Evolutionary conservation across 768 basidiomycete genomes (phyloP).

Genomic region (Cystofilobasidium bisporidii): DNA sequence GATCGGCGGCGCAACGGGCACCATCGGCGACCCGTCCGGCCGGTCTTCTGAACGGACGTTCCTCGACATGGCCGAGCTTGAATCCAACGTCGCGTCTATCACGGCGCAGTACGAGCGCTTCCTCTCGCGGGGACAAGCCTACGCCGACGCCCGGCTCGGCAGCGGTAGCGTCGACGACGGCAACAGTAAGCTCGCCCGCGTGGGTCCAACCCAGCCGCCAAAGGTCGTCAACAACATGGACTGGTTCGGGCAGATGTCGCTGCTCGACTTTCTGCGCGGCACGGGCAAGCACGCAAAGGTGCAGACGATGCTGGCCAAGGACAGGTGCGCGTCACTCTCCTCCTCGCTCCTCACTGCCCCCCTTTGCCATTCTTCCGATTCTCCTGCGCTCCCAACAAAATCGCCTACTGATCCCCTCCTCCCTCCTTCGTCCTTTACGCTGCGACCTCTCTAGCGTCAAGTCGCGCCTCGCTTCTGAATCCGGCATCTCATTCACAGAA

Average conservation of each 20-base stretch:
- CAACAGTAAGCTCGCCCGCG: conserved; percentile 2
- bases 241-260: conserved; percentile 64
- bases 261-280: conserved; percentile 73
- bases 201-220: conserved; percentile 31
- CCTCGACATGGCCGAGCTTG: conserved; percentile 53
- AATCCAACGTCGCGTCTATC: conserved; percentile 57
- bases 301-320: conserved; percentile 78
- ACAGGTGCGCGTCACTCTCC: conserved; percentile 73
- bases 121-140: conserved; percentile 56
- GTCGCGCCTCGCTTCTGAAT: conserved; percentile 21
- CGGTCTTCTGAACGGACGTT: conserved; percentile 67
- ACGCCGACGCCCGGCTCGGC: conserved; percentile 46
- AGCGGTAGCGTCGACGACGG: conserved; percentile 1
- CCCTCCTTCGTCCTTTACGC: too few species aligned
- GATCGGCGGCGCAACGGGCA: conserved; percentile 93
- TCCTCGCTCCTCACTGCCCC: too few species aligned
- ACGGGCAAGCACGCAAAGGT: conserved; percentile 74
- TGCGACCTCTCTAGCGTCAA: conserved; percentile 22
- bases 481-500: conserved; percentile 82
- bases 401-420: too few species aligned
- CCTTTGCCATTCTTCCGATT: too few species aligned
- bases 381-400: too few species aligned
- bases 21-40: conserved; percentile 95
- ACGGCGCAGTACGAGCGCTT: conserved; percentile 59
- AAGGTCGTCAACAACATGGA: conserved; percentile 58